Evolutionary conservation across 2,329 filamentous ascomycete genomes (phyloP).

Genomic region (Cordyceps farinosa): DNA sequence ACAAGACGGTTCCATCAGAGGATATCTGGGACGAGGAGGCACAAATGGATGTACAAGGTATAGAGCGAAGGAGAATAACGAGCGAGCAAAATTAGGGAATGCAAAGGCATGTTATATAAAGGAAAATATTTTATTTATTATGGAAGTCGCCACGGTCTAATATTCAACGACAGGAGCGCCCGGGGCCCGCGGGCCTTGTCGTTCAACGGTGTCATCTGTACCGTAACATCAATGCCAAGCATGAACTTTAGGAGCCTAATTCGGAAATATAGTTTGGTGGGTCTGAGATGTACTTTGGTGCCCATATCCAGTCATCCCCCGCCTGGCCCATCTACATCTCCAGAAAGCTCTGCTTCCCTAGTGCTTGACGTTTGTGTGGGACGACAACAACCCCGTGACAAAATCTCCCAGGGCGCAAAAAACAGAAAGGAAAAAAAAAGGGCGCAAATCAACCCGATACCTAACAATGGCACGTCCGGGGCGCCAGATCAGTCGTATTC

Average conservation of each 20-base stretch:
- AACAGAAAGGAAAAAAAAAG: too few species aligned
- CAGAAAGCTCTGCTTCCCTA: not conserved
- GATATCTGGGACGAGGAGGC: not conserved
- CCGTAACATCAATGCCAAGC: not conserved
- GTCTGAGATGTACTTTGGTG: not conserved
- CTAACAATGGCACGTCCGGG: too few species aligned
- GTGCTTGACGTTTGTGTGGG: not conserved
- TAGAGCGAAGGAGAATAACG: not conserved
- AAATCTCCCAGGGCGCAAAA: not conserved
- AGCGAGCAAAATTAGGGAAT: not conserved
- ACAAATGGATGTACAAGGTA: not conserved
- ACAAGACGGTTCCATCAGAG: not conserved
- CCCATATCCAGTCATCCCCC: constrained; percentile 5
- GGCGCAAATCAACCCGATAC: too few species aligned
- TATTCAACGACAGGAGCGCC: not conserved
- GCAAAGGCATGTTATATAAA: not conserved
- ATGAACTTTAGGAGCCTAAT: constrained; percentile 16
- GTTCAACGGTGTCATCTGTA: not conserved
- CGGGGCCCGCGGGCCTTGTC: not conserved
- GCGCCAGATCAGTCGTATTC: too few species aligned
- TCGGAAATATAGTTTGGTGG: constrained; percentile 8
- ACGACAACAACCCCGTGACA: not conserved
- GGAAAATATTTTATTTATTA: not conserved
- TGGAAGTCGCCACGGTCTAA: not conserved
- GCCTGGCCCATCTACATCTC: not conserved